Evolutionary conservation across 768 basidiomycete genomes (phyloP).

Genomic region (Amanita thiersii): DNA sequence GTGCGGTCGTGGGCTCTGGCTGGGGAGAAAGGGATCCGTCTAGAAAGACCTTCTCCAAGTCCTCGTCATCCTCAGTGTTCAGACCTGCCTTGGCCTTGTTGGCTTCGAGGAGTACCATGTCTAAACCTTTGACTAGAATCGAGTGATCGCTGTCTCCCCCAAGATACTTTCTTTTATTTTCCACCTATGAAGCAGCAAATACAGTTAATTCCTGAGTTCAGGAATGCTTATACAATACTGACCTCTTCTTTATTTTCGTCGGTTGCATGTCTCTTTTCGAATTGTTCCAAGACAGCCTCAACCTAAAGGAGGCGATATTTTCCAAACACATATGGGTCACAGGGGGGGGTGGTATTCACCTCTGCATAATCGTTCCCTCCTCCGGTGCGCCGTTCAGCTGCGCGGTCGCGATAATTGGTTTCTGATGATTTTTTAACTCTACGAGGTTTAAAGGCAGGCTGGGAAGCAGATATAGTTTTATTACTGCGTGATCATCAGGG

Average conservation of each 20-base stretch:
- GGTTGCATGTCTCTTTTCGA: slow-evolving; percentile 56
- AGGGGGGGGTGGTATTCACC: slow-evolving; percentile 25
- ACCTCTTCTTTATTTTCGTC: slow-evolving; percentile 53
- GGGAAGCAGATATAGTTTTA: slow-evolving; percentile 40
- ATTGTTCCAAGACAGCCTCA: slow-evolving; percentile 76
- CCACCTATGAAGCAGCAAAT: slow-evolving; percentile 46
- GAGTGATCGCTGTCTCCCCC: slow-evolving; percentile 84
- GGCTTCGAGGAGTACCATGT: slow-evolving; percentile 79
- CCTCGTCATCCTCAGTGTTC: slow-evolving; percentile 65
- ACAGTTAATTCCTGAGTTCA: slow-evolving; percentile 3
- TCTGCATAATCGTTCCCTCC: slow-evolving; percentile 67
- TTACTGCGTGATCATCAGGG: slow-evolving; percentile 9
- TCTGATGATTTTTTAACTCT: slow-evolving; percentile 58
- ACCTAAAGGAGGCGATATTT: slow-evolving; percentile 33
- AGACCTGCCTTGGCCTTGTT: slow-evolving; percentile 57
- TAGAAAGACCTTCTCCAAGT: slow-evolving; percentile 68
- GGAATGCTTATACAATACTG: slow-evolving; percentile 15
- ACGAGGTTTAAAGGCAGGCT: slow-evolving; percentile 74
- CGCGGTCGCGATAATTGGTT: slow-evolving; percentile 63
- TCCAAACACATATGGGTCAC: background rate
- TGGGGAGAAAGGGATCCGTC: slow-evolving; percentile 26
- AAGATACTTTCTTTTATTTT: slow-evolving; percentile 66
- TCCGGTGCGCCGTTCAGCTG: slow-evolving; percentile 63
- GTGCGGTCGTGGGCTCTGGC: slow-evolving; percentile 10
- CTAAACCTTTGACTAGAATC: slow-evolving; percentile 85